Base-by-base conservation (phyloP, 805 yeast species). In the Saturnispora kantuleensis region DNA sequence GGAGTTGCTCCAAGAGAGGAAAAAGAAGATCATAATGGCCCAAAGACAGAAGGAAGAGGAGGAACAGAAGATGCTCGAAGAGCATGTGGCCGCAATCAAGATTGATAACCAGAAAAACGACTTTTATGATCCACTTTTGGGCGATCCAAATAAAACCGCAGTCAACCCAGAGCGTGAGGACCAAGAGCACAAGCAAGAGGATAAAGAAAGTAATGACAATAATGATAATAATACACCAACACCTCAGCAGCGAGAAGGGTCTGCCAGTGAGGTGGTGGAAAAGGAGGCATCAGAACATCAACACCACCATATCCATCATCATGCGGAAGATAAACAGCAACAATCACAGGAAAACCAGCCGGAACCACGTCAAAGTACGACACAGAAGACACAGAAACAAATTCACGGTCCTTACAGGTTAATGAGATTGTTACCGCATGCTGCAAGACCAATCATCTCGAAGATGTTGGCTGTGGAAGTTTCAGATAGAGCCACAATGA, bases 371-470 rank as follows among this genome's bases (percentile, higher is more conserved):
- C 65, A 64, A 31, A 52, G 57, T 4, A 33, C 56, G 18, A 39
- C 53, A 35, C 45, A 55, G n/a, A 68, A 71, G 51, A 53, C 66
- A 31, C 66, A 62, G 53, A 76, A 75, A 52, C 80, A 78, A 50
- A 77, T 83, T 18, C 88, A 83, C 55, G 95, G 95, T 6, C 90
- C 93, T 10, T 84, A 84, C 63, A 69, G 95, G 58, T 66, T 84
- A 51, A 76, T 84, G 81, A 74, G 95, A 63, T 65, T 84, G 41
- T 64, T 84, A 32, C 95, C 95, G 4, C 95, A 84, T 60, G 88
- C 90, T 7, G 68, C 93, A 12, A 73, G 95, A 61, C 93, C 90
- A 10, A 67, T 84, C 10, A 68, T 84, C 29, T 79, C 83, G 18
- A 70, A 65, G 47, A 82, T 84, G 79, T 63, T 84, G 26, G 70